Base-by-base conservation (phyloP, 164 flowering plant species). In the Nelumbo lutea region DNA sequence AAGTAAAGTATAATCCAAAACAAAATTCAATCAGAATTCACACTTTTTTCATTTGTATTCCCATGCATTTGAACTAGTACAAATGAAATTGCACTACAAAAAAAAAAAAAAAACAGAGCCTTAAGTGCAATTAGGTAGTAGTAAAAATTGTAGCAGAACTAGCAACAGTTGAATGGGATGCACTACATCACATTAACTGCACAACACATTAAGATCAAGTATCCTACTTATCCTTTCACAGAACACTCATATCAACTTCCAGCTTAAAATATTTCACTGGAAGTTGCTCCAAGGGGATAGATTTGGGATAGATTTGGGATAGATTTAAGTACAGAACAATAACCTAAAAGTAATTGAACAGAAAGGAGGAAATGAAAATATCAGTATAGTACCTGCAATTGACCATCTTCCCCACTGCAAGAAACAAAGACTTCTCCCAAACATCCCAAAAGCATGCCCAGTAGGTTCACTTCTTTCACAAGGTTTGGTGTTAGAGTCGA, bases 401-500 rank as follows among this genome's bases (percentile, higher is more conserved):
- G 84, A 51, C 87, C 89, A 78, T 89, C 96, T 59, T 85, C 90
- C 61, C 89, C 91, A 60, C 84, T 75, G 78, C 90, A 89, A 56
- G 82, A 85, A 73, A 59, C 9, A 56, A 96, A 85, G 55, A 96
- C 84, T 51, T 85, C 85, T 64, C 68, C 87, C 79, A 96, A 69
- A 77, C 96, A 89, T 74, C 86, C 90, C 76, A 96, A 70, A 51
- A 96, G 72, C 67, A 84, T 68, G 10, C 64, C 79, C 50, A 93
- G 76, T n/a, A 96, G 83, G 74, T 91, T 78, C 84, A 78, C 75
- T 79, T 96, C 98, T 79, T 82, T 86, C 60, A 96, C 99, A 65
- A 96, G 92, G 38, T 83, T 82, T 41, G 86, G 93, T 4, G 98
- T 88, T 50, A 96, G 76, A 66, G 95, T 90, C 50, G 96, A 96